phyloP scores from a whole-genome alignment of 129 eudicot species.

The Flaveria robusta region DNA sequence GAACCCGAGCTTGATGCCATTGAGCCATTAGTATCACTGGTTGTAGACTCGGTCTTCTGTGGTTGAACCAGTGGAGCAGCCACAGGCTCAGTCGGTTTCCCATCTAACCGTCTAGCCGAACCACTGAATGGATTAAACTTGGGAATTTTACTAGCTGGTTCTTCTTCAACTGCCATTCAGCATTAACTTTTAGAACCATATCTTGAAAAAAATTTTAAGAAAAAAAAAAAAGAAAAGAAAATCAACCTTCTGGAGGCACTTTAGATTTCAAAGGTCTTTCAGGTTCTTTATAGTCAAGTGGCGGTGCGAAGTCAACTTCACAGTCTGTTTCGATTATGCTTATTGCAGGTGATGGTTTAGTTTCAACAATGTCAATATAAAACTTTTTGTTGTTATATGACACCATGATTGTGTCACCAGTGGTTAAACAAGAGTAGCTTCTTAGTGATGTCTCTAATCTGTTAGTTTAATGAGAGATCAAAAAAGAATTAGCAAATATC shows the following conservation, averaged over 20 bases:
- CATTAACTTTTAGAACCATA: conserved; percentile 1
- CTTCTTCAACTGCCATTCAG: conserved; percentile 59
- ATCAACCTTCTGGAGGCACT: conserved; percentile 50
- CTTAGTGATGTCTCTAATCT: conserved; percentile 74
- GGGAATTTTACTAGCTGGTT: conserved; percentile 44
- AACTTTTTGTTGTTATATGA: conserved; percentile 77
- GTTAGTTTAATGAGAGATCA: conserved; percentile 25
- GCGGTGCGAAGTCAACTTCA: conserved; percentile 88
- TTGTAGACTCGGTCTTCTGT: conserved; percentile 36
- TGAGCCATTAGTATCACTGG: conserved; percentile 33
- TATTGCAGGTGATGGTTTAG: conserved; percentile 67
- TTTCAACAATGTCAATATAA: conserved; percentile 72
- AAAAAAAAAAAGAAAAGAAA: not conserved
- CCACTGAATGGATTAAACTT: conserved; percentile 64
- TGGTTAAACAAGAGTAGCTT: conserved; percentile 73
- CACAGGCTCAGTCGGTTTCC: conserved; percentile 48
- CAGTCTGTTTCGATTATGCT: conserved; percentile 81
- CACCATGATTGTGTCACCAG: conserved; percentile 82
- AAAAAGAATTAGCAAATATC: not conserved
- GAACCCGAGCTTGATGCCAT: conserved; percentile 50
- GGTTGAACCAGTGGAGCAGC: conserved; percentile 40
- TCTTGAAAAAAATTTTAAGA: not conserved
- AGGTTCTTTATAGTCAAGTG: conserved; percentile 79
- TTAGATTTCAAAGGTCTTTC: conserved; percentile 43
- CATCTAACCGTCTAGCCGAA: conserved; percentile 71